phyloP scores from a whole-genome alignment of 2,329 filamentous ascomycete species.

The Fusarium sp. region DNA sequence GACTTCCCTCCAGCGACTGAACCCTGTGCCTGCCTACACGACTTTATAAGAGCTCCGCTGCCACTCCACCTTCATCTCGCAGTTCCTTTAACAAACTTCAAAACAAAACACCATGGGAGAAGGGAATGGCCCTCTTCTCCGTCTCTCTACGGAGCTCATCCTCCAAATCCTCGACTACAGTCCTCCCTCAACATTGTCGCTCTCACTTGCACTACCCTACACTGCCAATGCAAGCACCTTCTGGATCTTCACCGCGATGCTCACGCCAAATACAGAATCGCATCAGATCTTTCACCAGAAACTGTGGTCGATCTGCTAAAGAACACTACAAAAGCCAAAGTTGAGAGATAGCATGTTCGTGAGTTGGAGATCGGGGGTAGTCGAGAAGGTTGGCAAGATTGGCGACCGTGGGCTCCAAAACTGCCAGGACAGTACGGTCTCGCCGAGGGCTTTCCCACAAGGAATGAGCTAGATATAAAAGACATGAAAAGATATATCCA shows the following conservation, averaged over 20 bases:
- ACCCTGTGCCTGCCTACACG: neutral
- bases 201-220: conserved; percentile 20
- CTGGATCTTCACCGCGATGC: conserved; percentile 18
- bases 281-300: conserved; percentile 9
- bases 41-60: neutral
- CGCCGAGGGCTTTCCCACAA: neutral
- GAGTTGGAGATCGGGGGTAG: conserved; percentile 38
- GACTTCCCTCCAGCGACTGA: neutral
- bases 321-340: rapidly evolving
- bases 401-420: conserved; percentile 12
- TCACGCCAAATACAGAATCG: neutral
- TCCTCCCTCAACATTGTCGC: neutral
- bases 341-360: conserved; percentile 29
- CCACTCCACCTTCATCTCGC: neutral
- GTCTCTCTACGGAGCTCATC: conserved; percentile 21
- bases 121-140: neutral
- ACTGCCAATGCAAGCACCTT: neutral
- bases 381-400: conserved; percentile 22
- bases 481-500: neutral
- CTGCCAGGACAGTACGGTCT: neutral
- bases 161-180: neutral
- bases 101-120: neutral
- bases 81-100: neutral
- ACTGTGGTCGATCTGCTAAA: neutral
- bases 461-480: neutral